Percentiles rank a stretch among this genome's conserved stretches.
Conservation (phyloP, 306 rosid species). For the Abrus pulchellus region DNA sequence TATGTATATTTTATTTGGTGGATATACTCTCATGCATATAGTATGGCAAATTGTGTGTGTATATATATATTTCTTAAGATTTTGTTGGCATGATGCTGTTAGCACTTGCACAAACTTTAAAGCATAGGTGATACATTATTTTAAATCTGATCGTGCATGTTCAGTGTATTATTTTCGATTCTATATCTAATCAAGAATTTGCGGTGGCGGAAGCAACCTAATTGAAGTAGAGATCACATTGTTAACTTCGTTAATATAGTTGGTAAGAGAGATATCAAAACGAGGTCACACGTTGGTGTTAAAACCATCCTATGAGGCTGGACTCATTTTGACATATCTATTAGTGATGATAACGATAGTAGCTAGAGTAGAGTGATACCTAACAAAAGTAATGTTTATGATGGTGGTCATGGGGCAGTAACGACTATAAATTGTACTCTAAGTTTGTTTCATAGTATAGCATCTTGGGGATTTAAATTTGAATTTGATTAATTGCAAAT, state of each 20-base stretch:
- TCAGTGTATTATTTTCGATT: background rate
- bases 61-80: background rate
- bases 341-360: background rate
- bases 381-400: background rate
- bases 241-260: background rate
- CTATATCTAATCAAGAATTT: background rate
- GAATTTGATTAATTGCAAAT: no score
- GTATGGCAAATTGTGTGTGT: background rate
- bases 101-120: slow-evolving; percentile 10
- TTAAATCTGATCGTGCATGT: background rate
- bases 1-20: background rate
- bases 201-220: background rate
- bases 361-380: slow-evolving; percentile 1
- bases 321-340: background rate
- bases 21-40: slow-evolving; percentile 6
- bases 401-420: background rate
- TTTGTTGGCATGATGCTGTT: slow-evolving; percentile 4
- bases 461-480: no score
- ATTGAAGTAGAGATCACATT: background rate
- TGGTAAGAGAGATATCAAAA: background rate
- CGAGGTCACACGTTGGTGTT: background rate
- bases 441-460: no score
- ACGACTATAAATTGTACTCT: background rate
- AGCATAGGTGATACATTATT: slow-evolving; percentile 10
- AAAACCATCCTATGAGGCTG: background rate